phyloP scores from a whole-genome alignment of 768 basidiomycete species.

The Psilocybe cubensis region DNA sequence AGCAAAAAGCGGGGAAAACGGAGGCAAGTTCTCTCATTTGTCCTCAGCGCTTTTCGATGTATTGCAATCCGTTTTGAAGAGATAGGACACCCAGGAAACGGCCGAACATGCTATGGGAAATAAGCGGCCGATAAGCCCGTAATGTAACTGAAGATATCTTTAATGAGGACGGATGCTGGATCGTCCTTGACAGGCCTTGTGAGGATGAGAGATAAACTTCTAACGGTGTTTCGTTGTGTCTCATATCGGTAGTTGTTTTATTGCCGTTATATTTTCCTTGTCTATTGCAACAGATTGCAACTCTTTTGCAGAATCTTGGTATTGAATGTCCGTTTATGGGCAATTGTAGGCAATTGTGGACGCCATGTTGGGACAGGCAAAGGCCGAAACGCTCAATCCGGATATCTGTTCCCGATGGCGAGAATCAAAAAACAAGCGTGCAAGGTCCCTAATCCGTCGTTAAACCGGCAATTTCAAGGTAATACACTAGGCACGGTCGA shows the following conservation, averaged over 20 bases:
- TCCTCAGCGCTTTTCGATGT: background rate
- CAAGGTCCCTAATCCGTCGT: slow-evolving; percentile 2
- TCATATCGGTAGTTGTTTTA: too few species aligned
- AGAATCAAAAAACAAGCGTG: slow-evolving; percentile 4
- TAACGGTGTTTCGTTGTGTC: too few species aligned
- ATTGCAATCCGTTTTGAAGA: background rate
- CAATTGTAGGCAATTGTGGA: background rate
- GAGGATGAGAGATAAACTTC: background rate
- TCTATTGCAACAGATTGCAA: too few species aligned
- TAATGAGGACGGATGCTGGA: too few species aligned
- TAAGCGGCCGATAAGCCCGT: background rate
- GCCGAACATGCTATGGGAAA: background rate
- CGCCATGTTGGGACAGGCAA: background rate
- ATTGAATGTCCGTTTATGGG: background rate
- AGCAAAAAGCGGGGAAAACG: background rate
- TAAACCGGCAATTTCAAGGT: slow-evolving; percentile 2
- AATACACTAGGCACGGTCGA: slow-evolving; percentile 7
- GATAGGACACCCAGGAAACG: background rate
- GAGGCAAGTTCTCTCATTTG: background rate
- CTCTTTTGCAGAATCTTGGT: background rate
- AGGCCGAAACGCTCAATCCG: background rate
- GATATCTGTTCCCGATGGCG: background rate
- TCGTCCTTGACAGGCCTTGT: background rate
- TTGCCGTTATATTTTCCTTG: too few species aligned
- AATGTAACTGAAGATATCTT: background rate